Base-by-base conservation (phyloP, 2,329 filamentous ascomycete genomes). In the Plectosphaerella sp. region DNA sequence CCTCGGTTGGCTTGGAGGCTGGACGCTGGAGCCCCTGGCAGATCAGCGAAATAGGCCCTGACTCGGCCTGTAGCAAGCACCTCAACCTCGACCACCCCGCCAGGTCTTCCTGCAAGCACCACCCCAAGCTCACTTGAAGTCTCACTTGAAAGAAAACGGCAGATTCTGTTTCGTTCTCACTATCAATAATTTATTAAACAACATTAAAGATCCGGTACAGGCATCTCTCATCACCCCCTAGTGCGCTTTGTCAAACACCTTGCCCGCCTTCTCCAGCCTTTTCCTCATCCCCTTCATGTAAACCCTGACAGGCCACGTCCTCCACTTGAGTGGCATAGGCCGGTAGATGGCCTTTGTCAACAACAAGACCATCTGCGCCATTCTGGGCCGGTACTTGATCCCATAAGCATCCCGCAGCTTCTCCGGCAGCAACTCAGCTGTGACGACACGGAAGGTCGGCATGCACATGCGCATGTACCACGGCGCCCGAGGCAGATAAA, bases 301-400 rank as follows among this genome's bases (percentile, higher is more conserved):
- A 4, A 49, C 48, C 45, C 47, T 50, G 22, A 58, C 51, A 1
- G 58, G 59, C 36, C 50, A 64, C 28, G 59, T 63, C 24, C 63
- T 58, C n/a, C 66, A 57, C 48, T 57, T 59, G 36, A 62, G 56
- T 20, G 61, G 62, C 25, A 67, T 54, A 6, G 66, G 61, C 9
- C 64, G 57, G 47, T 67, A 67, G n/a, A 65, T 54, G 1, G 61
- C 62, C 48, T 63, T 65, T 25, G 60, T 60, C n/a, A 58, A 45
- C 9, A 49, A 51, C 37, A 60, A 43, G 16, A 56, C 50, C 42
- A 57, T 5, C 43, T 45, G 50, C 50, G 52, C 58, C 28, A 50
- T 56, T 20, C 50, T 43, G 11, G 57, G 52, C 42, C 57, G 57
- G n/a, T 53, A 54, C 48, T 56, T 55, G 49, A 63, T 24, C 20